Percentiles rank a stretch among this genome's conserved stretches.
phyloP scores from a whole-genome alignment of 805 yeast genomes.

The Saturnispora mendoncae region DNA sequence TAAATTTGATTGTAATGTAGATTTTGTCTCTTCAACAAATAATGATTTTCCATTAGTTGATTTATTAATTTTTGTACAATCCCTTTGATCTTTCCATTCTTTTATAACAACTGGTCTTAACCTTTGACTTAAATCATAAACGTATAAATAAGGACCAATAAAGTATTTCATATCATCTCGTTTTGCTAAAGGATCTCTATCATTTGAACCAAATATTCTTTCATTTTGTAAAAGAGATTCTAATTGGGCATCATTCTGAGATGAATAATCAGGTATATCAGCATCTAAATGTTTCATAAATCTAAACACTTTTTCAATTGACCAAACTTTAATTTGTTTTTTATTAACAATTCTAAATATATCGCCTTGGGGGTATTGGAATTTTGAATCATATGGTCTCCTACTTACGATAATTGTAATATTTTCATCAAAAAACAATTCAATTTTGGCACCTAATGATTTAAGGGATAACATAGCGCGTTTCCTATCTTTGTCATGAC shows the following conservation, averaged over 20 bases:
- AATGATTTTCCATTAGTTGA: conserved; percentile 76
- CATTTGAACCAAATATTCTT: conserved; percentile 76
- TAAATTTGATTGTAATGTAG: conserved; percentile 12
- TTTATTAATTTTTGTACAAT: conserved; percentile 49
- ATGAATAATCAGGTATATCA: conserved; percentile 19
- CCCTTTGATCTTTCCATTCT: conserved; percentile 57
- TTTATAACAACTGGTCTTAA: conserved; percentile 73
- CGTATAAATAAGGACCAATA: conserved; percentile 62
- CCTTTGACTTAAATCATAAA: conserved; percentile 70
- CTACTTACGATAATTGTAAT: conserved; percentile 75
- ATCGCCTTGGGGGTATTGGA: conserved; percentile 45
- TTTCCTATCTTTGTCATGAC: conserved; percentile 28
- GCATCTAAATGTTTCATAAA: conserved; percentile 61
- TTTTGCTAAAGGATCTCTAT: conserved; percentile 77
- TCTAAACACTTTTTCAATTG: conserved; percentile 72
- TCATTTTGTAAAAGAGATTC: conserved; percentile 73
- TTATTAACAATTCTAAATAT: conserved; percentile 55
- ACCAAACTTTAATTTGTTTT: conserved; percentile 74
- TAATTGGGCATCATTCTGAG: conserved; percentile 26
- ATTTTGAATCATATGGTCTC: conserved; percentile 37
- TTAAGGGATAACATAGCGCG: conserved; percentile 29
- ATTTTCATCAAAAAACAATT: conserved; percentile 48
- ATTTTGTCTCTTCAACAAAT: conserved; percentile 52
- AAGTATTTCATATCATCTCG: conserved; percentile 82
- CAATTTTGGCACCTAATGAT: conserved; percentile 47